A percentile compares a stretch with the other conserved stretches of the same genome.
Evolutionary conservation across 2,329 filamentous ascomycete species (phyloP).

Genomic region (Fusarium gaditjirri): DNA sequence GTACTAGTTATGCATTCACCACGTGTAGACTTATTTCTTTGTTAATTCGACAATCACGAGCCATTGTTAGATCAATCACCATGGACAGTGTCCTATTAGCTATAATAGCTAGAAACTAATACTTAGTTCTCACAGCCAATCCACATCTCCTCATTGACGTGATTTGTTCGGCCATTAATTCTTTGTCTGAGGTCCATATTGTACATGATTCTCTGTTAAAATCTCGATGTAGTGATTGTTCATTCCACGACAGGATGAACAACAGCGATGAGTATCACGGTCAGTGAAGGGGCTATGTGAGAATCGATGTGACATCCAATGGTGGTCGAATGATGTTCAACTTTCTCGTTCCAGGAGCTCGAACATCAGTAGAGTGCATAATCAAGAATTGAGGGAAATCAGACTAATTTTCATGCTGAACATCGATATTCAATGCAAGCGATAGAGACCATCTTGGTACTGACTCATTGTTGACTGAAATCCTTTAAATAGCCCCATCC

Average conservation of each 20-base stretch:
- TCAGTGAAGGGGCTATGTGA: background rate
- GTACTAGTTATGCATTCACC: background rate
- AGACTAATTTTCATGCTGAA: background rate
- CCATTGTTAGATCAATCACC: background rate
- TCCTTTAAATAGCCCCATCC: background rate
- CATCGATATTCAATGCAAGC: background rate
- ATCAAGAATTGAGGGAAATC: background rate
- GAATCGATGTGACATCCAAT: rapidly evolving
- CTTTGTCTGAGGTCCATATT: rapidly evolving
- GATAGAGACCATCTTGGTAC: no score
- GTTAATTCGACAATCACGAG: rapidly evolving
- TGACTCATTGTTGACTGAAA: background rate
- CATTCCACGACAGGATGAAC: no score
- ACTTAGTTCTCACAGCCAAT: no score
- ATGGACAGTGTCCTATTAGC: no score
- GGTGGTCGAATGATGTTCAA: background rate
- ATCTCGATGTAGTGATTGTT: background rate
- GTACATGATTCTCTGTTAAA: background rate
- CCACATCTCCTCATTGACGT: no score
- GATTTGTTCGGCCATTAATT: background rate
- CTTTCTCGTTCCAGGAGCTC: rapidly evolving
- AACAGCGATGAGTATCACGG: no score
- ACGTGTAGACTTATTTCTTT: background rate
- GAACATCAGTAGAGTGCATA: background rate
- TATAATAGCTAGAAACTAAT: no score